phyloP scores from a whole-genome alignment of 2,329 filamentous ascomycete species.

The Chaetothyriales sp. region DNA sequence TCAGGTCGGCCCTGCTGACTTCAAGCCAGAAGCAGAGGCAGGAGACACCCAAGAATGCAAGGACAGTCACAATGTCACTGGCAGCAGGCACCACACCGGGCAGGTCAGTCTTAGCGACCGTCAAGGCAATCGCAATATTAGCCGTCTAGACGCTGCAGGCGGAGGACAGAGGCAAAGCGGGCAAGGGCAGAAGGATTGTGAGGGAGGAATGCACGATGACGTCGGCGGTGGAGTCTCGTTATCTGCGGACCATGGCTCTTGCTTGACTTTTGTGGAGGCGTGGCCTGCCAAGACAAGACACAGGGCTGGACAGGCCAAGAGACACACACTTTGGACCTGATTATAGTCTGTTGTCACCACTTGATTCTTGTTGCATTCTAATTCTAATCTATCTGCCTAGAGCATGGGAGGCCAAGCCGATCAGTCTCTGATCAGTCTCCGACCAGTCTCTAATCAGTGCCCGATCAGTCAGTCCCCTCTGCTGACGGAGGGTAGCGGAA shows the following conservation, averaged over 20 bases:
- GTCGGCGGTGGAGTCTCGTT: background rate
- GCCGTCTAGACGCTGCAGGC: background rate
- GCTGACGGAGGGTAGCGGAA: too few species aligned
- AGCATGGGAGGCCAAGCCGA: too few species aligned
- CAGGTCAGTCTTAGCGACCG: background rate
- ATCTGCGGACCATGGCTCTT: too few species aligned
- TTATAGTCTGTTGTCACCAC: too few species aligned
- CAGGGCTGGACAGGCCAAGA: background rate
- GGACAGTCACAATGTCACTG: background rate
- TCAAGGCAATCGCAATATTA: background rate
- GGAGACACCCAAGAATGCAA: background rate
- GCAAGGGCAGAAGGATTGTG: too few species aligned
- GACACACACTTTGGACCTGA: too few species aligned
- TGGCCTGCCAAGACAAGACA: background rate
- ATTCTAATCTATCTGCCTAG: too few species aligned
- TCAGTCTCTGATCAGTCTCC: too few species aligned
- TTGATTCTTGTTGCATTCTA: too few species aligned
- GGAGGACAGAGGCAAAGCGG: background rate
- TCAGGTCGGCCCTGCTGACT: background rate
- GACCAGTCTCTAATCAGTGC: too few species aligned
- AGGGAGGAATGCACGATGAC: background rate
- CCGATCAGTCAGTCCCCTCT: too few species aligned
- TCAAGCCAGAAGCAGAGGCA: background rate
- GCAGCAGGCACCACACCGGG: background rate
- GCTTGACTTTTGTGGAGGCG: background rate